Evolutionary conservation across 805 yeast genomes (phyloP), one percentile per base, ranked within the genome.

Genomic region (Cyberlindnera xishuangbannaensis): DNA sequence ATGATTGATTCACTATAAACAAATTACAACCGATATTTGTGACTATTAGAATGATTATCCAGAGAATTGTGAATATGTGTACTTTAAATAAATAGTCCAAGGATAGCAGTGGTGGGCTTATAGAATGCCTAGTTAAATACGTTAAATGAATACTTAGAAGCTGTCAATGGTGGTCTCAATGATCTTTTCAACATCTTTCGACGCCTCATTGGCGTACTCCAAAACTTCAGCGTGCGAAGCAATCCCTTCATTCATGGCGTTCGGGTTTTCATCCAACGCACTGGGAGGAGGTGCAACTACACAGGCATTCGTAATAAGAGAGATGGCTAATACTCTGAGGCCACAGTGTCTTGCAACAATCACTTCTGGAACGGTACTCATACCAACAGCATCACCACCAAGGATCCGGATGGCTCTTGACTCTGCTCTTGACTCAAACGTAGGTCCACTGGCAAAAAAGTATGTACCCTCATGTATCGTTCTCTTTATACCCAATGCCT

Each of bases 341-440:
- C 88, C 95, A 39, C 78, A 71, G 56, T 92, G 97, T 55, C 95
- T 77, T 2, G 96, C 97, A 14, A 86, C 81, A 40, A 86, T 76
- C 2, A 86, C 95, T 59, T 90, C 98, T 0, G 98, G 97, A 21
- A 90, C 97, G 1, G 97, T 92, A 37, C 95, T 83, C 98, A 90
- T 90, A 4, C 97, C 97, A 2, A 88, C 97, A 0, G 92, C 83
- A 58, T 90, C 97, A 32, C 85, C 96, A 8, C 97, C 97, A 18
- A 82, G 44, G 6, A 62, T 46, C 39, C 76, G 58, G 29, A 90
- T 64, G 67, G 79, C 67, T 37, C 95, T 68, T n/a, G 81, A 82
- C 62, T 90, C 98, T 0, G 97, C 95, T 48, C 96, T 69, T 3
- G 84, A 73, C 62, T 90, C 98, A 58, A 81, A 90, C 1, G 96